Evolutionary conservation across 495 filamentous ascomycete species (phyloP), one percentile per base, ranked within the genome.

Genomic region (Amniculicola lignicola): DNA sequence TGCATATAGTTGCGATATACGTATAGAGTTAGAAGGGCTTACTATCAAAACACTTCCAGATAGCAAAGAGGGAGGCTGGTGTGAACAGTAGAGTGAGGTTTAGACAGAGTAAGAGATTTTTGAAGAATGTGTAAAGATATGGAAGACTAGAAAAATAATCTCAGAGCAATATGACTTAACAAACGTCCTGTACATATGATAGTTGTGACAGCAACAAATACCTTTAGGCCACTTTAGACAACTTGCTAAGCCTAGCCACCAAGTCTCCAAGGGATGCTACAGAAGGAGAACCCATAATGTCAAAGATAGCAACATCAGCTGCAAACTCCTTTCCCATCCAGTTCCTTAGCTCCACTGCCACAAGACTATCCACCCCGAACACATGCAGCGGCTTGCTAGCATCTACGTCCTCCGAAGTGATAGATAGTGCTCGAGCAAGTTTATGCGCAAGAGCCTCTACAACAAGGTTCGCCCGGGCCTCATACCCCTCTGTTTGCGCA

Each of bases 1-100:
- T 83, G 6, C 76, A 82, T 61, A 73, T 77, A 0, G 77, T 87
- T 1, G 85, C 83, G 16, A 83, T 77, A 12, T 89, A 85, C 52
- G 81, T 76, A 10, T 69, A 57, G 22, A 80, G 75, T 59, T 84
- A 82, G 22, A 67, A 70, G 1, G 72, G 72, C 21, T 67, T 78
- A 14, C 74, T 73, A 23, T 40, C 47, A 2, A 65, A 57, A 38
- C 49, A 45, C 21, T 0, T 28, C 38, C 37, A 11, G 7, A 36
- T 29, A 2, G 27, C 25, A 16, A 29, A 29, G 33, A 37, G 6
- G 37, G 6, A 12, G 28, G 28, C 9, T 3, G 19, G 40, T 40
- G 40, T 21, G 67, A 33, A 53, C 15, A 51, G 22, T 4, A 15
- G 35, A 14, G 48, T 10, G 2, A 16, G 38, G 16, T 18, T 41